phyloP scores from a whole-genome alignment of 441 rosid species.

The Brassica balearica region DNA sequence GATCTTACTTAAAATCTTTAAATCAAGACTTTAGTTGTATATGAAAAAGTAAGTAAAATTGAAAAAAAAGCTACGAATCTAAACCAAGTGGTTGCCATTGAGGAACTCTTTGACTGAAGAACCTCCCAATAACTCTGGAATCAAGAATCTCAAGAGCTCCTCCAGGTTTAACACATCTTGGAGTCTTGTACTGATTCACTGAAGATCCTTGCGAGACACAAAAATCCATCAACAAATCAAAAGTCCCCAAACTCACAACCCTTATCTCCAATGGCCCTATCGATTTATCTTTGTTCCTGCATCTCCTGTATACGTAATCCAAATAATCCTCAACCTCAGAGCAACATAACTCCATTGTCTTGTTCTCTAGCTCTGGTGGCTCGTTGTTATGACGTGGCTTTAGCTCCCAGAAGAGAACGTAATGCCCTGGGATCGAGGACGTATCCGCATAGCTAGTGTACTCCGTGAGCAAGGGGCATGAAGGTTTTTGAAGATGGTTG shows the following conservation, averaged over 20 bases:
- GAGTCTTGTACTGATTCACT: conserved; percentile 89
- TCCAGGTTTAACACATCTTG: conserved; percentile 81
- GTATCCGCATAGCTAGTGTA: conserved; percentile 87
- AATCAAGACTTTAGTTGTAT: conserved; percentile 4
- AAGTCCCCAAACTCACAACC: conserved; percentile 72
- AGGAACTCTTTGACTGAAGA: conserved; percentile 69
- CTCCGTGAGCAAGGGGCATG: conserved; percentile 68
- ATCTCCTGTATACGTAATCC: conserved; percentile 82
- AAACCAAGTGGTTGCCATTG: conserved; percentile 70
- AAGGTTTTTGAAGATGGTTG: conserved; percentile 58
- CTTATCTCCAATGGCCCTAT: conserved; percentile 87
- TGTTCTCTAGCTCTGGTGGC: conserved; percentile 46
- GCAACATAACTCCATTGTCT: conserved; percentile 79
- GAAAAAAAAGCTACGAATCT: conserved; percentile 31
- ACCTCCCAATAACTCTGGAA: conserved; percentile 67
- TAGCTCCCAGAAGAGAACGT: conserved; percentile 89
- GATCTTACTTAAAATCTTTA: conserved; percentile 23
- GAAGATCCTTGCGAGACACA: conserved; percentile 89
- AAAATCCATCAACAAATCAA: conserved; percentile 84
- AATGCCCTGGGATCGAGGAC: conserved; percentile 82
- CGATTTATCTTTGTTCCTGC: conserved; percentile 75
- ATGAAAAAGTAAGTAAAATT: background rate
- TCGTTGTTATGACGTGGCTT: conserved; percentile 52
- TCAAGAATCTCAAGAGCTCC: conserved; percentile 67
- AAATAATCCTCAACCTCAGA: conserved; percentile 69